phyloP scores from a whole-genome alignment of 2,329 filamentous ascomycete species.

The Incumbomyces lentus region DNA sequence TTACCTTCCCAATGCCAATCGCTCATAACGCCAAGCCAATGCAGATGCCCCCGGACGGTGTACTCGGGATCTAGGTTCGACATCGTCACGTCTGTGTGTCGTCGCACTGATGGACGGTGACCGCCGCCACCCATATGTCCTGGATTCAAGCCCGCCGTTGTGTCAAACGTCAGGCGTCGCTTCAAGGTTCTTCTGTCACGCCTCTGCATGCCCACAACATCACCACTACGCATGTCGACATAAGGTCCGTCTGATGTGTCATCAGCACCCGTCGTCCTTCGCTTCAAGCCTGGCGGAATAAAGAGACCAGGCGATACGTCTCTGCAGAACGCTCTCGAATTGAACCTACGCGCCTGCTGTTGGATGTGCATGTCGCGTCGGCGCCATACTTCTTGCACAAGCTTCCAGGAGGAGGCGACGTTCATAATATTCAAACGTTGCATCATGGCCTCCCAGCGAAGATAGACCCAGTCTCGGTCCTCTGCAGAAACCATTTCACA shows the following conservation, averaged over 20 bases:
- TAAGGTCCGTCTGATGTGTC: slow-evolving; percentile 4
- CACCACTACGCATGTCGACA: neutral
- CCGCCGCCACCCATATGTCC: neutral
- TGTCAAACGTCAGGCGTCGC: neutral
- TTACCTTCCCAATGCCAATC: slow-evolving; percentile 64
- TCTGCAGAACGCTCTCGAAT: slow-evolving; percentile 20
- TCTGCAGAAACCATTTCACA: slow-evolving; percentile 51
- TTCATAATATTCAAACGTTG: slow-evolving; percentile 56
- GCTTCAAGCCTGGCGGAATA: slow-evolving; percentile 14
- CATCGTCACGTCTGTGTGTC: slow-evolving; percentile 4
- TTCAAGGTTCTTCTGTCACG: neutral
- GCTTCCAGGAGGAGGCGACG: slow-evolving; percentile 54
- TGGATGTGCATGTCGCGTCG: slow-evolving; percentile 47
- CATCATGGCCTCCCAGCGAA: slow-evolving; percentile 53
- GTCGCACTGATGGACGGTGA: neutral
- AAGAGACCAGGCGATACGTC: slow-evolving; percentile 12
- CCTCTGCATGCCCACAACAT: neutral
- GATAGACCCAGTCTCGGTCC: slow-evolving; percentile 53
- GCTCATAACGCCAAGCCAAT: slow-evolving; percentile 63
- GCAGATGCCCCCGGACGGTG: slow-evolving; percentile 54
- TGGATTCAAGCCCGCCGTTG: neutral
- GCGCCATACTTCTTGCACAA: slow-evolving; percentile 57
- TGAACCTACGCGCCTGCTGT: slow-evolving; percentile 29
- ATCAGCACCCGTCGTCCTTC: slow-evolving; percentile 9
- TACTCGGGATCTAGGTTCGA: slow-evolving; percentile 43